Evolutionary conservation across 1,139 yeast species (phyloP).

Genomic region (Geotrichum histeridarum): DNA sequence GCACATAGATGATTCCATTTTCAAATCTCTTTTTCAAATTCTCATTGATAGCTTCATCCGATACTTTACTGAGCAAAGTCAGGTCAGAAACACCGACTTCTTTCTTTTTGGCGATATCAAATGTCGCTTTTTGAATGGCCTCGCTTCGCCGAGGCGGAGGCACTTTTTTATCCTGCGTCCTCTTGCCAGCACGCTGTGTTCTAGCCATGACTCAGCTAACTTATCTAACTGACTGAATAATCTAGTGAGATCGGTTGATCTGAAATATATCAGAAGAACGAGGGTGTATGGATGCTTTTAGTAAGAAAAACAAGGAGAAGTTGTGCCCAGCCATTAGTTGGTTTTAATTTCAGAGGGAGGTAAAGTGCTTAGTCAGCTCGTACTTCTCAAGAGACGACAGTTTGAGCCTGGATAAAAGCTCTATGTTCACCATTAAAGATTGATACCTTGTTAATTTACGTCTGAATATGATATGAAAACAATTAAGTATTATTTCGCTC

Average conservation of each 20-base stretch:
- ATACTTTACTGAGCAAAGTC: constrained; percentile 79
- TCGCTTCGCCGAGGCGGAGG: constrained; percentile 49
- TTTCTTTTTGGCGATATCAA: constrained; percentile 81
- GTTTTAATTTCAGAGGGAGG: too few species aligned
- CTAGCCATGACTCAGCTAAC: constrained; percentile 52
- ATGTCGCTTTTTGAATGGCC: constrained; percentile 81
- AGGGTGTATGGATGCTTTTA: not conserved
- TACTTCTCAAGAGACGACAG: too few species aligned
- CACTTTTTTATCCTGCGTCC: constrained; percentile 43
- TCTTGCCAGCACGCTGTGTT: constrained; percentile 71
- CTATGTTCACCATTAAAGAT: too few species aligned
- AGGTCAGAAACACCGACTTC: constrained; percentile 97
- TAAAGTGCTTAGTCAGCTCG: too few species aligned
- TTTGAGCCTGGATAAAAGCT: too few species aligned
- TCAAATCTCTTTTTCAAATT: constrained; percentile 84
- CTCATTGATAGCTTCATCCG: constrained; percentile 90
- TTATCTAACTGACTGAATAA: not conserved
- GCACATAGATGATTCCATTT: constrained; percentile 71
- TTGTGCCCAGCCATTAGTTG: too few species aligned
- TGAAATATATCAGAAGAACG: not conserved
- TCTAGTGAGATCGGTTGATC: not conserved
- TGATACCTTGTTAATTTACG: too few species aligned
- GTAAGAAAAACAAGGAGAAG: not conserved
- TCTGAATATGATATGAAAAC: too few species aligned
- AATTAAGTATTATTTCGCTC: too few species aligned